Evolutionary conservation across 345 rosid genomes (phyloP), one percentile per base, ranked within the genome.

Genomic region (Linum usitatissimum): DNA sequence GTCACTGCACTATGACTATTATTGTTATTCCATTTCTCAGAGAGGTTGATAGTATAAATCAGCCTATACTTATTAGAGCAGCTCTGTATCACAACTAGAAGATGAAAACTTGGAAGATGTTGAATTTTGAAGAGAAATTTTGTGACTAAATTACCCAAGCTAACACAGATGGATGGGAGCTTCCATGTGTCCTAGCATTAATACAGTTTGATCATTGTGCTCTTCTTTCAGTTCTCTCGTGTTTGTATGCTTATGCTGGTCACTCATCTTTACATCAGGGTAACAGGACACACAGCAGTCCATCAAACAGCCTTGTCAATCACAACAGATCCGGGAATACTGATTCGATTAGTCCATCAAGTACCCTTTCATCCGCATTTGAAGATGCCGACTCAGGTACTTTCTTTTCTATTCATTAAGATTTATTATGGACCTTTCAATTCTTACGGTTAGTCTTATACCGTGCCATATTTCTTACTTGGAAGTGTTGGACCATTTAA

Each of bases 311-410:
- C 77, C 77, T 68, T 60, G 65, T 64, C 30, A 78, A 71, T 73
- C 70, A 40, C 15, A 70, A 64, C 68, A 72, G 75, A 53, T 86
- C 93, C 18, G 84, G 76, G 68, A 77, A 75, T 77, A 77, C 85
- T 12, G 91, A 86, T 75, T 88, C 91, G 30, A 63, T 91, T 61
- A 81, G 91, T 77, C 93, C 97, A 71, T 85, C 87, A 54, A 86
- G 89, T 72, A 76, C 85, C 54, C 73, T 91, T 72, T 71, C 96
- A 30, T 82, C 89, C 54, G 62, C 76, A 61, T 84, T 80, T 75
- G 96, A 88, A 86, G 95, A 91, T 74, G 86, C 82, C 71, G 96
- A 91, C 78, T 81, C 97, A 56, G 97, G 97, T 91, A 68, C 36
- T 5, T 23, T 68, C 68, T 57, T 45, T 61, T 49, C 48, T 64